Evolutionary conservation across 768 basidiomycete species (phyloP), one percentile per base, ranked within the genome.

Genomic region (Suillus variegatus): DNA sequence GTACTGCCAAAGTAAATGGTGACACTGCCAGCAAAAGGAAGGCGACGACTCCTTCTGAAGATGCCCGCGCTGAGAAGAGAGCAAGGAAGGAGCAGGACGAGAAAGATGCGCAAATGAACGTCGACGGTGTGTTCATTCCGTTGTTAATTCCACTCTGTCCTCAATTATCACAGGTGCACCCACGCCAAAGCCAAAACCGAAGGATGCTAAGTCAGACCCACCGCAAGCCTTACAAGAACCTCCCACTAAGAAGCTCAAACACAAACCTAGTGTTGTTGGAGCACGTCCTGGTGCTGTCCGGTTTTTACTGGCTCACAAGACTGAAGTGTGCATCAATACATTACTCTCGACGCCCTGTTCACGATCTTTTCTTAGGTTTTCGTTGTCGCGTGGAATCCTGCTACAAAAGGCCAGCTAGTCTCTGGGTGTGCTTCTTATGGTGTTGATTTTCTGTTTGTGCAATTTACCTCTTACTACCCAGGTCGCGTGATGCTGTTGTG

Each of bases 371-470:
- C 25, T 55, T 38, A 93, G 92, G 90, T 94, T 8, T 94, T 93
- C 63, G 87, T 91, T 7, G 91, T 91, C 63, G 85, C 89, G 5
- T 94, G 91, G 82, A 94, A 92, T 76, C 92, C 93, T 14, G 80
- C 77, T 44, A 79, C 83, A 41, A 80, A 79, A 38, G 81, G 84
- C 46, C 71, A 87, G n/a, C 76, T 94, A 20, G 90, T 90, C 25
- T 87, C 92, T 36, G 93, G 93, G 92, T 92, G 75, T 66, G 86
- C 70, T 47, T 60, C 58, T 43, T 64, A 36, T 60, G 35, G 28
- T 20, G 43, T 40, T 12, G 25, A 61, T 54, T 14, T 22, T 57
- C 63, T 54, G 43, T 43, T 60, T 54, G 58, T 61, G 63, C 63
- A 63, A 54, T 66, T 63, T 58, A 63, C 49, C 9, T 51, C 36